Percentiles rank a stretch among this genome's conserved stretches.
Evolutionary conservation across 768 basidiomycete species (phyloP).

Genomic region (Phanerochaete sordida): DNA sequence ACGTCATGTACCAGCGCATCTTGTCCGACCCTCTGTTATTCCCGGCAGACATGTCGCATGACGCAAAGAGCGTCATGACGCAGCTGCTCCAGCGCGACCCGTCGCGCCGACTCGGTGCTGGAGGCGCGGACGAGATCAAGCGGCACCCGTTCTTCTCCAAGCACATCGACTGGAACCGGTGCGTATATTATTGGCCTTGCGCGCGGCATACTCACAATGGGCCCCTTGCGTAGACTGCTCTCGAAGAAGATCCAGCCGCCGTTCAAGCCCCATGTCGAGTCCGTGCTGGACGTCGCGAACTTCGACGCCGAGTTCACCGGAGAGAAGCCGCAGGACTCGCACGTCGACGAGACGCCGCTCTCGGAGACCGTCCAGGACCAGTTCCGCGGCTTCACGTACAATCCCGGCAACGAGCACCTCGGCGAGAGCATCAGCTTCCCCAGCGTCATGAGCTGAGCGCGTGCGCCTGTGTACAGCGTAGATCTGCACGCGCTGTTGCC

Average conservation of each 20-base stretch:
- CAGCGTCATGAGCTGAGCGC: slow-evolving; percentile 22
- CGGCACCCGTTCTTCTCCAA: slow-evolving; percentile 92
- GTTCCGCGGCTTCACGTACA: slow-evolving; percentile 89
- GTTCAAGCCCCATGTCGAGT: slow-evolving; percentile 97
- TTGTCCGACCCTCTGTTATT: slow-evolving; percentile 91
- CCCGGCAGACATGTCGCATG: slow-evolving; percentile 81
- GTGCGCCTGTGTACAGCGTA: background rate
- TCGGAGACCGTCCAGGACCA: slow-evolving; percentile 97
- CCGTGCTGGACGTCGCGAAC: slow-evolving; percentile 91
- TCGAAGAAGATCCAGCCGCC: slow-evolving; percentile 96
- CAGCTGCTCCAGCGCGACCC: slow-evolving; percentile 91
- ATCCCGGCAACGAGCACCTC: slow-evolving; percentile 79
- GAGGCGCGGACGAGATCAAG: slow-evolving; percentile 96
- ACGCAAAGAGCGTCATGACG: slow-evolving; percentile 87
- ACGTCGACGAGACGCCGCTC: slow-evolving; percentile 88
- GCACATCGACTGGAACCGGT: slow-evolving; percentile 89
- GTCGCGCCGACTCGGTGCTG: slow-evolving; percentile 76
- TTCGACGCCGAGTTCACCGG: slow-evolving; percentile 98
- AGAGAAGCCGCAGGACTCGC: slow-evolving; percentile 92
- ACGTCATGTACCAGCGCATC: slow-evolving; percentile 96
- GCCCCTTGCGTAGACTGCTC: slow-evolving; percentile 47
- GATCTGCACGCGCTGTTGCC: too few species aligned
- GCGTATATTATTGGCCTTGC: slow-evolving; percentile 20
- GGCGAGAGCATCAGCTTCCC: slow-evolving; percentile 77
- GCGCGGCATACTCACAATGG: background rate